Base-by-base conservation (phyloP, 768 basidiomycete genomes). In the Pleurotus cornucopiae region DNA sequence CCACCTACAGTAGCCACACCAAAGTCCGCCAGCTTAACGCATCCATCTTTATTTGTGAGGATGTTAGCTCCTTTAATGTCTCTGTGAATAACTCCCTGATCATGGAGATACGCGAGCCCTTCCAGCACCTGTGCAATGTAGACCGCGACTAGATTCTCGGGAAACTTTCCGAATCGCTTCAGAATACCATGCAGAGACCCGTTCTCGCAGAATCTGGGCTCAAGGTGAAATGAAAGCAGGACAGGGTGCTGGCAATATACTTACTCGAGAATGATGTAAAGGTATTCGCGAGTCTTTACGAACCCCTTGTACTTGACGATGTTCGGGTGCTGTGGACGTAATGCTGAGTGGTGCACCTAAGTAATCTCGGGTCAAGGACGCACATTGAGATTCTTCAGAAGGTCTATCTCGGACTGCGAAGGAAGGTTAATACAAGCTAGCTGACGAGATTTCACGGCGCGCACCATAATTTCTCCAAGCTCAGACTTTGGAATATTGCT, bases 21-120 rank as follows among this genome's bases (percentile, higher is more conserved):
- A 66, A 99, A 99, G 71, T 99, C 97, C 11, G 97, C 97, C n/a
- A 99, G 80, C 71, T 98, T 99, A 57, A 99, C 95, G 18, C 88
- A 89, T 5, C 97, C 97, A 73, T 98, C 96, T 73, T 99, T 99
- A 69, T 97, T 98, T 16, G 97, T 98, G 45, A 99, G 77, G 66
- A 99, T 97, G 62, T 99, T 99, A 12, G 97, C 96, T 37, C 97
- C 97, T 69, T 99, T 99, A 76, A 99, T 98, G 65, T 99, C 97
- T 30, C 97, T 82, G 69, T 99, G 97, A 63, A 99, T 98, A 59
- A 99, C 97, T 77, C 97, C 97, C 75, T 98, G 96, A 62, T 98
- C 96, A 66, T 99, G 97, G 16, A 99, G 84, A 68, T 99, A 99
- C 47, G 95, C 88, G 34, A 99, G 79, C 1, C 97, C 97, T 64